Percentiles rank a stretch among this genome's conserved stretches.
These are phyloP conservation scores for Fusarium papillatum DNA, from an alignment of 2,329 filamentous ascomycete species.

Conservation along the genomic window DNA sequence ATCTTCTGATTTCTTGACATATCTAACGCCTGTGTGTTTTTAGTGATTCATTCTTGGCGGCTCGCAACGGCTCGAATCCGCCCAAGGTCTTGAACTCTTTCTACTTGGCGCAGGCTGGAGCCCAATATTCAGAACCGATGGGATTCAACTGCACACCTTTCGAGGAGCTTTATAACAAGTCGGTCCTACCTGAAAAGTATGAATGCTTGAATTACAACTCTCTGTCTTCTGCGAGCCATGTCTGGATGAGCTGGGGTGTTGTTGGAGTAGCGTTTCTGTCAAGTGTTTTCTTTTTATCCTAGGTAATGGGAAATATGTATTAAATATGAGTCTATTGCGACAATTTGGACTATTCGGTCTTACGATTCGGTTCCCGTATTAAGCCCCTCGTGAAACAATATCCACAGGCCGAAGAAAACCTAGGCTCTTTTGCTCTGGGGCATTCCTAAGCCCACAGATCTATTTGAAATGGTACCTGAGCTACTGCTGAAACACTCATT, in stretches of 20 bases:
- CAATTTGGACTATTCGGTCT: not conserved
- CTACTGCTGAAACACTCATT: not conserved
- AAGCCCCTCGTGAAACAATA: not conserved
- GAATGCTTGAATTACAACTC: not conserved
- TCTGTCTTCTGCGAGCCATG: not conserved
- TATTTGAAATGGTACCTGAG: not conserved
- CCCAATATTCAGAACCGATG: not conserved
- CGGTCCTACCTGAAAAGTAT: slow-evolving; percentile 16
- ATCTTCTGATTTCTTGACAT: fast-evolving
- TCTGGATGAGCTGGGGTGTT: not conserved
- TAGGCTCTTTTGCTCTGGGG: not conserved
- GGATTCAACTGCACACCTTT: slow-evolving; percentile 31
- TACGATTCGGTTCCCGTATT: not conserved
- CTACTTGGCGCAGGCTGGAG: not conserved
- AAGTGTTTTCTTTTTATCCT: not conserved
- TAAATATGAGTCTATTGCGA: not conserved
- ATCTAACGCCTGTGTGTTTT: not conserved
- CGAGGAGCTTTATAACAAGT: slow-evolving; percentile 13
- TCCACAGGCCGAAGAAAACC: not conserved
- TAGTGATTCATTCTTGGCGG: slow-evolving; percentile 24
- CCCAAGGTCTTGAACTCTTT: slow-evolving; percentile 23
- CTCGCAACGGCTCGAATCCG: slow-evolving; percentile 10
- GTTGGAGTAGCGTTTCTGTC: not conserved
- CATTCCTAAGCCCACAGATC: not conserved
- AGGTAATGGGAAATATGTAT: not conserved